Evolutionary conservation across 257 asterid species (phyloP).

Genomic region (Cynanchum wilfordii): DNA sequence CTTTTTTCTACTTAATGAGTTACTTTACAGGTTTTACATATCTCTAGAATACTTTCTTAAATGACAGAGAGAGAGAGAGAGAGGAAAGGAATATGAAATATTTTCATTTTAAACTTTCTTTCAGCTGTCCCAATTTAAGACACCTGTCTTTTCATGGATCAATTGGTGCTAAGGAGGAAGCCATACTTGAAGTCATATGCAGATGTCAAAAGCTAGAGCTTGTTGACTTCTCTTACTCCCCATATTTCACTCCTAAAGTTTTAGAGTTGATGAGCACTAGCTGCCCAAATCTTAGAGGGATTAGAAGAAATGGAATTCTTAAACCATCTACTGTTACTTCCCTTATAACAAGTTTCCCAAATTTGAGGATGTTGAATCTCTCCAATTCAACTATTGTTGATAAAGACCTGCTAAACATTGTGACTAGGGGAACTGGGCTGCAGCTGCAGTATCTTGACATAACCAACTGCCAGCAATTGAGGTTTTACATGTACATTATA

Average conservation of each 20-base stretch:
- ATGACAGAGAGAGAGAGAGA: not conserved
- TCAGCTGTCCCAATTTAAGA: constrained; percentile 44
- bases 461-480: constrained; percentile 30
- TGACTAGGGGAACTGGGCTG: constrained; percentile 25
- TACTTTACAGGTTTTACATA: not conserved
- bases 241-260: constrained; percentile 28
- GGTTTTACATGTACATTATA: constrained; percentile 38
- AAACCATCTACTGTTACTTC: constrained; percentile 14
- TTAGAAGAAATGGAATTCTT: constrained; percentile 31
- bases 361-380: constrained; percentile 35
- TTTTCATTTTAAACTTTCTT: constrained; percentile 3
- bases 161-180: constrained; percentile 30
- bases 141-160: constrained; percentile 54
- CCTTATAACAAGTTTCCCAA: constrained; percentile 26
- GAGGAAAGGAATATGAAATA: too few species aligned
- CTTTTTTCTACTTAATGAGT: not conserved
- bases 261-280: constrained; percentile 25
- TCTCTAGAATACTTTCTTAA: not conserved
- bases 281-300: constrained; percentile 44
- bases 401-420: constrained; percentile 32
- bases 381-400: constrained; percentile 34
- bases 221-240: constrained; percentile 45
- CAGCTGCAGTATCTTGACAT: constrained; percentile 39
- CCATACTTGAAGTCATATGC: constrained; percentile 28
- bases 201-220: constrained; percentile 43